A percentile compares a stretch with the other conserved stretches of the same genome.
phyloP scores from a whole-genome alignment of 2,329 filamentous ascomycete genomes.

The Cladophialophora yegresii region DNA sequence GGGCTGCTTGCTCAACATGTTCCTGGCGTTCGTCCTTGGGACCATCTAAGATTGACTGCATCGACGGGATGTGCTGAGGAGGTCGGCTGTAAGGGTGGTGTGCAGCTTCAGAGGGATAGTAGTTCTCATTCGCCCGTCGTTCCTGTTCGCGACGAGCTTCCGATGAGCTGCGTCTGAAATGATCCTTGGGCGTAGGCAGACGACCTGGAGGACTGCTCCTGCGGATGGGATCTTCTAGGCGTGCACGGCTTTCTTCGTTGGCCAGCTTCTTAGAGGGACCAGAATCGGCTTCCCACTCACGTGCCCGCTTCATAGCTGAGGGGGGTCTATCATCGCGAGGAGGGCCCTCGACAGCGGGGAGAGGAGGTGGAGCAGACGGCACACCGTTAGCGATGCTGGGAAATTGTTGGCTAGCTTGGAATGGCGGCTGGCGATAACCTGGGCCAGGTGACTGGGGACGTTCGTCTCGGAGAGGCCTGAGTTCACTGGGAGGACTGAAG shows the following conservation, averaged over 20 bases:
- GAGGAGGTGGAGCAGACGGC: conserved; percentile 48
- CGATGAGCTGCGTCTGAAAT: conserved; percentile 72
- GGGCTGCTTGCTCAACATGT: conserved; percentile 77
- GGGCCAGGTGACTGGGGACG: conserved; percentile 90
- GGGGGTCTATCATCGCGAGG: conserved; percentile 73
- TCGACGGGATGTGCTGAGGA: conserved; percentile 57
- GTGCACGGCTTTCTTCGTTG: conserved; percentile 82
- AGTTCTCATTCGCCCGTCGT: conserved; percentile 73
- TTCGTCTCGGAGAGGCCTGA: conserved; percentile 78
- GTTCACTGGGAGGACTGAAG: conserved; percentile 79
- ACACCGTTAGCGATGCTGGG: conserved; percentile 68
- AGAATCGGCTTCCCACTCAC: conserved; percentile 89
- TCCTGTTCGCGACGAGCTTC: conserved; percentile 65
- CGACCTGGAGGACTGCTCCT: conserved; percentile 62
- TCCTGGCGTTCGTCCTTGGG: conserved; percentile 59
- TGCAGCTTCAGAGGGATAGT: conserved; percentile 89
- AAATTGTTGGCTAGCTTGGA: conserved; percentile 71
- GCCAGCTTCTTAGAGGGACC: conserved; percentile 74
- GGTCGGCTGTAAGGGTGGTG: conserved; percentile 72
- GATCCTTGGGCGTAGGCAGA: conserved; percentile 67
- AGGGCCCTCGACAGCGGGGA: conserved; percentile 65
- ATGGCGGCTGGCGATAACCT: conserved; percentile 78
- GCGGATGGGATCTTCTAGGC: conserved; percentile 80
- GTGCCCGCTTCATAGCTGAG: conserved; percentile 78
- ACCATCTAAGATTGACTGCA: conserved; percentile 58